phyloP scores from a whole-genome alignment of 208 protist genomes.

The Acanthamoeba healyi region DNA sequence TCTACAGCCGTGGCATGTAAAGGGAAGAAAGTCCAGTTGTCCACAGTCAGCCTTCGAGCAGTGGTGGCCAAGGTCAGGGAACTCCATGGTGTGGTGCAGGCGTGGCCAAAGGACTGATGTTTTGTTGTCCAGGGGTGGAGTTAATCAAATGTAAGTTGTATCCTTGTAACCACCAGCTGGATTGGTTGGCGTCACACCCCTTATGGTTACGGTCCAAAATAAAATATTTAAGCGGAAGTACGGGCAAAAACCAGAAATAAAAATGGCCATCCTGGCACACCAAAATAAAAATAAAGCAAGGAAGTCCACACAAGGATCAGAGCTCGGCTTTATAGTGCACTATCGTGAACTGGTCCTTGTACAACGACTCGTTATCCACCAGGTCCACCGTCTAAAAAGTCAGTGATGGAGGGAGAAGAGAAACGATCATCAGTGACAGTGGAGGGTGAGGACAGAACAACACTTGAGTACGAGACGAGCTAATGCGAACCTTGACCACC shows the following conservation, averaged over 20 bases:
- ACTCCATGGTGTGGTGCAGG: constrained; percentile 61
- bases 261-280: background rate
- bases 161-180: no score
- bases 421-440: no score
- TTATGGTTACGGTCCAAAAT: no score
- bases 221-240: no score
- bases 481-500: background rate
- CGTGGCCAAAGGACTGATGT: no score
- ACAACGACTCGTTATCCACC: constrained; percentile 3
- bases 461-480: no score
- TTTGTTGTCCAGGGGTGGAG: no score
- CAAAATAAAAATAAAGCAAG: background rate
- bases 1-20: background rate
- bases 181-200: no score
- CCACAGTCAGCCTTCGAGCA: background rate
- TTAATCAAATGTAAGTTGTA: no score
- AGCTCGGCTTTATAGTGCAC: constrained; percentile 21
- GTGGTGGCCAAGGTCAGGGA: constrained; percentile 47
- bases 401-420: background rate
- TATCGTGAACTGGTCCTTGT: constrained; percentile 52
- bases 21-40: constrained; percentile 17
- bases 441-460: no score
- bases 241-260: no score
- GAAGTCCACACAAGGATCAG: background rate
- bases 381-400: background rate